phyloP scores from a whole-genome alignment of 2,329 filamentous ascomycete genomes.

The Diaporthe citrichinensis region DNA sequence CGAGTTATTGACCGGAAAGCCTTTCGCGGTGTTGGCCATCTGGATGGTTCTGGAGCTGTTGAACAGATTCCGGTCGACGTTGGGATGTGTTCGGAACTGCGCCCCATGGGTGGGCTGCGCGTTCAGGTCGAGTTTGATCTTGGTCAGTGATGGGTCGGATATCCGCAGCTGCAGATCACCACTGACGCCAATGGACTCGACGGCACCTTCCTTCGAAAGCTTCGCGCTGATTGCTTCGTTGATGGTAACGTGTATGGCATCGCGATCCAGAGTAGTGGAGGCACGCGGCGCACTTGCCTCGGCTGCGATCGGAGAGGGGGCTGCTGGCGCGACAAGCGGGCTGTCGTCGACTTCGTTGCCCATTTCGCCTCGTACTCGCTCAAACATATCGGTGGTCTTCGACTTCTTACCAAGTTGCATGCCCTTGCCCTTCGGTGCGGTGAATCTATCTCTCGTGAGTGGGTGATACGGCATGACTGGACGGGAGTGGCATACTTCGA shows the following conservation, averaged over 20 bases:
- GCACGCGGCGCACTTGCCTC: constrained; percentile 69
- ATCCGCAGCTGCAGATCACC: constrained; percentile 94
- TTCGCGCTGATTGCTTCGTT: constrained; percentile 92
- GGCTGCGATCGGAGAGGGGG: constrained; percentile 63
- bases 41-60: constrained; percentile 87
- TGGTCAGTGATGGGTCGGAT: constrained; percentile 88
- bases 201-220: constrained; percentile 86
- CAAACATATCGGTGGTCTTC: constrained; percentile 97
- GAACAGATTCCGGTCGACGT: constrained; percentile 92
- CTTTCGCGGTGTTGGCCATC: constrained; percentile 87
- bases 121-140: constrained; percentile 87
- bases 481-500: constrained; percentile 72
- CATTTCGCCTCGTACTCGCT: constrained; percentile 92
- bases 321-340: constrained; percentile 74
- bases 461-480: not conserved
- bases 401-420: constrained; percentile 99
- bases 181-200: constrained; percentile 90
- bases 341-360: constrained; percentile 86
- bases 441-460: constrained; percentile 58
- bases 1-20: constrained; percentile 94
- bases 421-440: constrained; percentile 89
- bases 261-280: constrained; percentile 80
- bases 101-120: constrained; percentile 85
- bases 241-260: constrained; percentile 89
- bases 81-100: constrained; percentile 95